Base-by-base conservation (phyloP, 805 yeast genomes). In the Wickerhamiella kurtzmanii region DNA sequence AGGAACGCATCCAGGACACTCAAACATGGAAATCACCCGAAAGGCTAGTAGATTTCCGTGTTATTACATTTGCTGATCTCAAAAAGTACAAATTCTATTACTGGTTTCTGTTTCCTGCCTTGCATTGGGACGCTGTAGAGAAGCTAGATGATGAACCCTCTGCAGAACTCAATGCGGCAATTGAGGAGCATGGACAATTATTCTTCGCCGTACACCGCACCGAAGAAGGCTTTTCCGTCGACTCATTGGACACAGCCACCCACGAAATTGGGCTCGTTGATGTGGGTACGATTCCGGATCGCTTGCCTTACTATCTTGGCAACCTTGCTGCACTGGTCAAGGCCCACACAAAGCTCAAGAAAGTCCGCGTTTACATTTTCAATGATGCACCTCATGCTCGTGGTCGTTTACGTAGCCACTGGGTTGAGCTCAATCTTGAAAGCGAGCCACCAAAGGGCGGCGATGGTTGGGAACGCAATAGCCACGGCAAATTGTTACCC, bases 381-480 rank as follows among this genome's bases (percentile, higher is more conserved):
- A 65, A 79, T 41, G 60, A 61, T 43, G 47, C 51, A 13, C 41
- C 49, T 3, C 45, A 50, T 15, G 32, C 47, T 9, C 13, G 8
- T 5, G 20, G 28, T 20, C 35, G 9, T n/a, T 38, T 25, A 1
- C 49, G 49, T 11, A 60, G 64, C 44, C 44, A 57, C 39, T 58
- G 65, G 66, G 44, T 61, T 22, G 43, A 44, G 22, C 46, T 58
- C 6, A 50, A 48, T 17, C 50, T 60, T 11, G 52, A 43, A 8
- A 60, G 32, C 13, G 25, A 3, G 5, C 43, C 21, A 9, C 38
- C 43, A 15, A 42, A 45, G 45, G 43, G 15, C 46, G 67, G 77
- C 0, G 70, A 80, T 1, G 98, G 99, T 0, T 92, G 98, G 98
- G 97, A 89, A 57, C 73, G 92, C 50, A 84, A 86, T 22, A 64